phyloP scores from a whole-genome alignment of 1,284 basidiomycete species.

The Ceratobasidium sp. region DNA sequence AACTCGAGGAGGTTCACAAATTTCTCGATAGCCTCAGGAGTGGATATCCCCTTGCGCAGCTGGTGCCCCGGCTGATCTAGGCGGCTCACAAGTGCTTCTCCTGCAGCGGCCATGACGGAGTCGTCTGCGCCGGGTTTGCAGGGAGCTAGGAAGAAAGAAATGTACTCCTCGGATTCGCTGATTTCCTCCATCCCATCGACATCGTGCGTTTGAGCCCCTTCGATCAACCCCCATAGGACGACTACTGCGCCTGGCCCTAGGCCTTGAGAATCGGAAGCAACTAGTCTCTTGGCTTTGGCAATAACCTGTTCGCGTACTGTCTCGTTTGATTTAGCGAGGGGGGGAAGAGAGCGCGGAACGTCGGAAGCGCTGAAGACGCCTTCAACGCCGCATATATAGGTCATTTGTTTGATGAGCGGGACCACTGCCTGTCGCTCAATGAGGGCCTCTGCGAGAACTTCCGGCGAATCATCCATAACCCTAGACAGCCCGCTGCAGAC shows the following conservation, averaged over 20 bases:
- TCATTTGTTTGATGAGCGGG: constrained; percentile 20
- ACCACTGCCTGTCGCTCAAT: constrained; percentile 21
- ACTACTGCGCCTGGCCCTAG: constrained; percentile 31
- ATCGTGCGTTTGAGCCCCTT: constrained; percentile 1
- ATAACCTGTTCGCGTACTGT: background rate
- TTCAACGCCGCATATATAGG: constrained; percentile 30
- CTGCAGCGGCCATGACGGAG: constrained; percentile 10
- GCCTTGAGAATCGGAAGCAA: background rate
- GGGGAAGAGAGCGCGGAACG: background rate
- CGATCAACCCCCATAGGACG: constrained; percentile 3
- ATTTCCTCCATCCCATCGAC: constrained; percentile 4
- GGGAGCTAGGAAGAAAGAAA: constrained; percentile 37
- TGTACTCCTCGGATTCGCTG: constrained; percentile 28
- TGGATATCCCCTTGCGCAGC: constrained; percentile 40
- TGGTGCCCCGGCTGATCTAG: constrained; percentile 19
- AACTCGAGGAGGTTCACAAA: constrained; percentile 25
- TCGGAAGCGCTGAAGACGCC: background rate
- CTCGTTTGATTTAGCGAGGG: constrained; percentile 6
- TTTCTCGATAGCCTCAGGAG: constrained; percentile 25
- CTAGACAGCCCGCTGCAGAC: background rate
- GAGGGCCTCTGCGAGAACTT: constrained; percentile 14
- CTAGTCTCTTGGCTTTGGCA: background rate
- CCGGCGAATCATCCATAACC: constrained; percentile 2
- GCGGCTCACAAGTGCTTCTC: constrained; percentile 26
- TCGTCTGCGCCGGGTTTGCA: constrained; percentile 12